A percentile compares a stretch with the other conserved stretches of the same genome.
Evolutionary conservation across 495 filamentous ascomycete species (phyloP).

Genomic region (Xanthoparmelia taractica): DNA sequence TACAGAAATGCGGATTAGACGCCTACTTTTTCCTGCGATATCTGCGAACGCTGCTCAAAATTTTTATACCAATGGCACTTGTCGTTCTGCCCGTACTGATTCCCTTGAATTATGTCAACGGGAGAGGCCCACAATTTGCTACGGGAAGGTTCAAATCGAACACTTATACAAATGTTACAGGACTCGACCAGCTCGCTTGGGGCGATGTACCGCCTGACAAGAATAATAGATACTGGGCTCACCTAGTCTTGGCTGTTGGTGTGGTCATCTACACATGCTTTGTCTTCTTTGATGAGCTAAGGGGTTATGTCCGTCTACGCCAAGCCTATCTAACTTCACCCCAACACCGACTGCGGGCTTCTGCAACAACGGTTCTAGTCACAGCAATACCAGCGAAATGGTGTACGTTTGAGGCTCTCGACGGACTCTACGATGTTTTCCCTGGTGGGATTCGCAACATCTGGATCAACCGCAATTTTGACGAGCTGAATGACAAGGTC

Average conservation of each 20-base stretch:
- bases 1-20: slow-evolving; percentile 90
- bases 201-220: slow-evolving; percentile 72
- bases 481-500: slow-evolving; percentile 81
- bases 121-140: slow-evolving; percentile 52
- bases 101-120: slow-evolving; percentile 70
- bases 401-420: slow-evolving; percentile 72
- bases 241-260: slow-evolving; percentile 72
- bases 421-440: slow-evolving; percentile 89
- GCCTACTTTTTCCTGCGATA: slow-evolving; percentile 98
- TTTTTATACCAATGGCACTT: slow-evolving; percentile 74
- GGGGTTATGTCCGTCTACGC: slow-evolving; percentile 86
- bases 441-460: slow-evolving; percentile 93
- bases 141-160: slow-evolving; percentile 34
- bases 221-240: slow-evolving; percentile 77
- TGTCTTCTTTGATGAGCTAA: slow-evolving; percentile 79
- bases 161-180: slow-evolving; percentile 47
- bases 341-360: slow-evolving; percentile 89
- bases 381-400: slow-evolving; percentile 83
- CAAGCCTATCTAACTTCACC: slow-evolving; percentile 94
- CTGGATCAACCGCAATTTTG: slow-evolving; percentile 91
- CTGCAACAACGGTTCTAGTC: slow-evolving; percentile 90
- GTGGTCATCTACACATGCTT: slow-evolving; percentile 78
- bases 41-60: slow-evolving; percentile 84
- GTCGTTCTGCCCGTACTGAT: slow-evolving; percentile 79
- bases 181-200: slow-evolving; percentile 78